Evolutionary conservation across 306 rosid species (phyloP).

Genomic region (Cucumis cinereus): DNA sequence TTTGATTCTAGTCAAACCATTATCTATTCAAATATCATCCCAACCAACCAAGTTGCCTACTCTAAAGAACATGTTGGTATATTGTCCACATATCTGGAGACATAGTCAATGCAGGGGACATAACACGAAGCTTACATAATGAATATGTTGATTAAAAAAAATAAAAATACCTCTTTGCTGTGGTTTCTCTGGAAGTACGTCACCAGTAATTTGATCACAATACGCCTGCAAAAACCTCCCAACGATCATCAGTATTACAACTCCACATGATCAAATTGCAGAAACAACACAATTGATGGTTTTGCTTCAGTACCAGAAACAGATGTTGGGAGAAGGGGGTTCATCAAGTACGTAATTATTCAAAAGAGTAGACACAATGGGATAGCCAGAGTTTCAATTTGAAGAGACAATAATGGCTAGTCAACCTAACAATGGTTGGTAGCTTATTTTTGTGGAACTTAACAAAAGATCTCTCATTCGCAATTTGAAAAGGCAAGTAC

Average conservation of each 20-base stretch:
- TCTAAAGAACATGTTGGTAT: background rate
- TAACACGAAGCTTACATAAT: background rate
- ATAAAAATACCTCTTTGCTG: conserved; percentile 70
- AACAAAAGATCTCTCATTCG: background rate
- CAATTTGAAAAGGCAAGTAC: background rate
- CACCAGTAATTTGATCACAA: conserved; percentile 78
- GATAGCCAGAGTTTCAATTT: background rate
- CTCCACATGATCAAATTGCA: background rate
- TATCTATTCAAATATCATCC: background rate
- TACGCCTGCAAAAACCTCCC: conserved; percentile 67
- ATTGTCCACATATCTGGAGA: background rate
- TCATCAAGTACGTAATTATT: background rate
- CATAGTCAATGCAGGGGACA: background rate
- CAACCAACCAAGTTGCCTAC: background rate
- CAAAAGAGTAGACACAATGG: background rate
- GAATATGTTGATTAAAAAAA: background rate
- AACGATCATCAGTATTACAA: conserved; percentile 7
- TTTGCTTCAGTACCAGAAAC: background rate
- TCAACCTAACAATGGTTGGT: background rate
- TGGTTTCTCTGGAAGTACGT: conserved; percentile 89
- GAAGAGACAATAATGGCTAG: background rate
- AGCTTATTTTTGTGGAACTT: background rate
- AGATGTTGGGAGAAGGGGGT: background rate
- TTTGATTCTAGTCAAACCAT: background rate
- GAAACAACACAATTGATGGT: background rate